Base-by-base conservation (phyloP, 805 yeast species). In the Nakazawaea molendinolei region DNA sequence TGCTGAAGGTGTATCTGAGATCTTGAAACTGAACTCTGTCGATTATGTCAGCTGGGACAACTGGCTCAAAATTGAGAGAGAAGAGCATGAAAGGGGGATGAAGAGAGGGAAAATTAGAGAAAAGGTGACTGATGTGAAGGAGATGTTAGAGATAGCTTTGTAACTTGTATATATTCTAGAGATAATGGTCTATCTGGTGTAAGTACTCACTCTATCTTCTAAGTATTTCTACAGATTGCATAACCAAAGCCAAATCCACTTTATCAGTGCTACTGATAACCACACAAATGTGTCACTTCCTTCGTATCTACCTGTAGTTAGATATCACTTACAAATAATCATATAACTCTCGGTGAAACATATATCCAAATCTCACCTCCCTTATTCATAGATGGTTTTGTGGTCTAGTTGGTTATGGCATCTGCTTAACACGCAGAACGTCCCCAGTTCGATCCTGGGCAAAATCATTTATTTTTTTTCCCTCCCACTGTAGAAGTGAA, bases 381-480 rank as follows among this genome's bases (percentile, higher is more conserved):
- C 37, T 18, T 25, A 15, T 8, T 22, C 34, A 15, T 24, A 52
- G 50, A 37, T 61, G 92, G 92, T 79, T 79, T 77, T 80, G 87
- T 87, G 96, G 96, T 87, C 95, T 87, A 87, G 95, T 87, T 67
- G 96, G 96, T 87, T 77, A 89, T 89, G 96, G 95, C 96, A 84
- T 85, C 92, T 87, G 96, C 96, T 86, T 89, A 86, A 89, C 97
- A 89, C 96, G 96, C 95, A 86, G 92, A 85, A 85, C 87, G 97
- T 90, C 97, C 96, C 97, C 96, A 87, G 97, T 90, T 90, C 97
- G 96, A 90, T 86, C 97, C 97, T 87, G 97, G 97, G 96, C 87
- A 83, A 79, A 86, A 82, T 86, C 96, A 87, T 49, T 56, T 57
- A 56, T 66, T 65, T 60, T 50, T 47, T 9, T 23, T 22, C n/a